phyloP scores from a whole-genome alignment of 371 early-diverging fungal species.

The Nematocida sp. region DNA sequence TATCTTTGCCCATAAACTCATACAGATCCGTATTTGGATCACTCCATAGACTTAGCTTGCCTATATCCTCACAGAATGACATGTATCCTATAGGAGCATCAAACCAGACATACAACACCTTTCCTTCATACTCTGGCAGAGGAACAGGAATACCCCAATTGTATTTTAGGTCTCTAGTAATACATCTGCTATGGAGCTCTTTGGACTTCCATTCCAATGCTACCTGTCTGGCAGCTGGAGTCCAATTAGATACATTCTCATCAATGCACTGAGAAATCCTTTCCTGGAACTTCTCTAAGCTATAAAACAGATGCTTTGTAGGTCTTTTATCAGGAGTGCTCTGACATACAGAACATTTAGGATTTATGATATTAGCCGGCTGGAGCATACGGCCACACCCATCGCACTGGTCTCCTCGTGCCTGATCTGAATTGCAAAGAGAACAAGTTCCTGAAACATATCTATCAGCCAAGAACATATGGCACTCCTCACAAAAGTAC shows the following conservation, averaged over 20 bases:
- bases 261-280: slow-evolving; percentile 68
- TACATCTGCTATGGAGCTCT: slow-evolving; percentile 87
- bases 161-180: slow-evolving; percentile 88
- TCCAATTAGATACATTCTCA: slow-evolving; percentile 72
- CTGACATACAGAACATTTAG: slow-evolving; percentile 84
- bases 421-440: slow-evolving; percentile 70
- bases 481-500: slow-evolving; percentile 82
- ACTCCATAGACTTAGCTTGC: slow-evolving; percentile 15
- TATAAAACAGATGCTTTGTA: slow-evolving; percentile 84
- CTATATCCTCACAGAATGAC: slow-evolving; percentile 54
- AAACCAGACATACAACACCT: slow-evolving; percentile 99
- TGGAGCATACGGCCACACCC: slow-evolving; percentile 81
- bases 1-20: slow-evolving; percentile 99
- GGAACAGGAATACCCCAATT: slow-evolving; percentile 97
- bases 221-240: slow-evolving; percentile 77
- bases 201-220: slow-evolving; percentile 89
- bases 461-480: slow-evolving; percentile 92
- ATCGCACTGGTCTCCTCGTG: slow-evolving; percentile 99
- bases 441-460: slow-evolving; percentile 94
- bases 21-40: slow-evolving; percentile 68
- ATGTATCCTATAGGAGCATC: slow-evolving; percentile 87
- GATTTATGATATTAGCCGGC: slow-evolving; percentile 80
- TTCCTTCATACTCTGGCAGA: slow-evolving; percentile 70
- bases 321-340: slow-evolving; percentile 68
- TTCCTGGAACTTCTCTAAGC: slow-evolving; percentile 73